phyloP scores from a whole-genome alignment of 306 rosid genomes.

The Cicer pinnatifidum region DNA sequence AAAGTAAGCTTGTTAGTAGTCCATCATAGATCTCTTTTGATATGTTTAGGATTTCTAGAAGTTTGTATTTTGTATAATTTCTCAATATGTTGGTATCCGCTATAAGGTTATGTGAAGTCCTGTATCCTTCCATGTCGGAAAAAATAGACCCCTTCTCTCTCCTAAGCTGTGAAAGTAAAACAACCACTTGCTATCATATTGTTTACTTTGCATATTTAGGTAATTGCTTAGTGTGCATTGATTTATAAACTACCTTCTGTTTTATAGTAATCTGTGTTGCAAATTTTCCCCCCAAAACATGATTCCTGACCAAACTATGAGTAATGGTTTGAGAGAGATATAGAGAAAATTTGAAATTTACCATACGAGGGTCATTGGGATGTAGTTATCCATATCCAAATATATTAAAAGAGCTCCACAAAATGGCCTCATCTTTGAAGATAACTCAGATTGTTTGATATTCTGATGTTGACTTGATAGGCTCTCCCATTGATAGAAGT shows the following conservation, averaged over 20 bases:
- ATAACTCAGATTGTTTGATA: neutral
- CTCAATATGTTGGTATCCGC: neutral
- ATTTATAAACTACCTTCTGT: neutral
- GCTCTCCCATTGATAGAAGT: neutral
- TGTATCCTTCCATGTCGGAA: neutral
- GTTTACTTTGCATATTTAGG: neutral
- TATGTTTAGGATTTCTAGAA: neutral
- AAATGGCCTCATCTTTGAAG: neutral
- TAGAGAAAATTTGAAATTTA: neutral
- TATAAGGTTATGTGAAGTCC: neutral
- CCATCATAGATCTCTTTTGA: neutral
- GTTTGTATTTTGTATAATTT: constrained; percentile 2
- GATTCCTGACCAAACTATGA: neutral
- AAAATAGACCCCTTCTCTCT: neutral
- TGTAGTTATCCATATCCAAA: neutral
- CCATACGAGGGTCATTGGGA: neutral
- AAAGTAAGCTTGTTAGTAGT: constrained; percentile 61
- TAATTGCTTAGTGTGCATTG: neutral
- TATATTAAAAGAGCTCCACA: neutral
- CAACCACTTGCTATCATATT: neutral
- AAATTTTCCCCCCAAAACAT: neutral
- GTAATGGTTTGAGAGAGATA: neutral
- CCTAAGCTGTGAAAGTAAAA: constrained; percentile 28
- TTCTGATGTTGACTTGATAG: constrained; percentile 9
- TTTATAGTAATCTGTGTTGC: neutral